Evolutionary conservation across 2,329 filamentous ascomycete genomes (phyloP).

Genomic region (Xylariaceae sp.): DNA sequence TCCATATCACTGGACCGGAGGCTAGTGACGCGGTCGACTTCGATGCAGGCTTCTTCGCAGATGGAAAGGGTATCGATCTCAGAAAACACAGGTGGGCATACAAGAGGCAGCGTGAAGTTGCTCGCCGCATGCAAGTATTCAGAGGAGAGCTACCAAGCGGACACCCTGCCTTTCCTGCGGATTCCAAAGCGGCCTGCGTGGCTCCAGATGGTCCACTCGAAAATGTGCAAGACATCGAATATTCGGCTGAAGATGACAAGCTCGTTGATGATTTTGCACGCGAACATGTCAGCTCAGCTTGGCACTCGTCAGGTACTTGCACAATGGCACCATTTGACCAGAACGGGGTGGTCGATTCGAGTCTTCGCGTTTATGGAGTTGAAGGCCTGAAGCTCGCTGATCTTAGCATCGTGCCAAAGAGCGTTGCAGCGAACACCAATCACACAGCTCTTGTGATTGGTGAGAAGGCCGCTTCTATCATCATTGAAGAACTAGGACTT

Average conservation of each 20-base stretch:
- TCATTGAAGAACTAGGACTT: slow-evolving; percentile 26
- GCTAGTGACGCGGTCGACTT: slow-evolving; percentile 5
- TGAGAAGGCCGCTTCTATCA: slow-evolving; percentile 36
- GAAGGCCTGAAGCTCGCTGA: slow-evolving; percentile 32
- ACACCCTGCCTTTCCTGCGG: slow-evolving; percentile 39
- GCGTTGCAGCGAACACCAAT: slow-evolving; percentile 38
- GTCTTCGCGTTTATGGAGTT: slow-evolving; percentile 33
- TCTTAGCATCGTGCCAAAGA: slow-evolving; percentile 24
- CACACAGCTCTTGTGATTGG: slow-evolving; percentile 41
- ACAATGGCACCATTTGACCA: slow-evolving; percentile 30
- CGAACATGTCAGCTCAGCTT: slow-evolving; percentile 29
- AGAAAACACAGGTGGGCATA: slow-evolving; percentile 58
- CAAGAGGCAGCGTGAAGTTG: slow-evolving; percentile 58
- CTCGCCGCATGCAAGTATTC: slow-evolving; percentile 49
- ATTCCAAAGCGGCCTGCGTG: slow-evolving; percentile 34
- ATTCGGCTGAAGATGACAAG: slow-evolving; percentile 41
- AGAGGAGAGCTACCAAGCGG: slow-evolving; percentile 37
- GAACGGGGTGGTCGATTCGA: slow-evolving; percentile 33
- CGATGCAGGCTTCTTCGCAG: slow-evolving; percentile 18
- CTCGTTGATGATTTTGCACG: slow-evolving; percentile 36
- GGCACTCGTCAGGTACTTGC: slow-evolving; percentile 26
- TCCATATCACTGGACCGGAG: slow-evolving; percentile 49
- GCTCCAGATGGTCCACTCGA: slow-evolving; percentile 14
- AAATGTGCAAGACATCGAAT: slow-evolving; percentile 34
- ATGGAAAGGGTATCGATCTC: slow-evolving; percentile 46